Base-by-base conservation (phyloP, 1,284 basidiomycete genomes). In the Ganoderma multipileum region DNA sequence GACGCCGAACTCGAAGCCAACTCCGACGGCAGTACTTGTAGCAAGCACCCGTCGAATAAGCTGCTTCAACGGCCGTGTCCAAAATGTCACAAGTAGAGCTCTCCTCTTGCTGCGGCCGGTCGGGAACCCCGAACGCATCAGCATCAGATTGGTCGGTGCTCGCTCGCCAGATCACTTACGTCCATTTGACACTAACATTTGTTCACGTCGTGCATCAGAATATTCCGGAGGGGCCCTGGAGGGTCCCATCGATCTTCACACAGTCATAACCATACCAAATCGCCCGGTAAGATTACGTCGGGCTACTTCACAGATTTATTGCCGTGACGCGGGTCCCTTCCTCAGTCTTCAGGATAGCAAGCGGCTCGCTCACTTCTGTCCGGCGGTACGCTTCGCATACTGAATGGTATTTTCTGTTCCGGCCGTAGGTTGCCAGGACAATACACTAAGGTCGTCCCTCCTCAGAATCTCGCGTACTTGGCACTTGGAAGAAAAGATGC, bases 221-320 rank as follows among this genome's bases (percentile, higher is more conserved):
- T 55, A 16, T 20, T 55, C 52, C 26, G 28, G 30, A 55, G 44
- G 38, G 44, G 44, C 44, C 44, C 44, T 47, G 44, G 20, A 47
- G 28, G 28, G 28, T 30, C 30, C 28, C 52, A 55, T 55, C 52
- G 52, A 55, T 55, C 52, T 55, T 55, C 52, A 30, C 52, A 55
- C 52, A 55, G 30, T 55, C 52, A 55, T 55, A 55, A 55, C 52
- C 52, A 55, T 47, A 47, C 44, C 44, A 47, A 52, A 26, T 26
- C 23, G 14, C 52, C 28, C 52, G 28, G 52, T 20, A 55, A 30
- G 18, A 33, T 12, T 55, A 14, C 18, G 28, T 55, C 52, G 52
- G 18, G 52, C 52, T 55, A 33, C 28, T 55, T 55, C 52, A 55
- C 52, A 28, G 3, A 30, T 55, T 33, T 55, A 55, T 55, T 28